Evolutionary conservation across 176 grass and related monocot species (phyloP), one percentile per base, ranked within the genome.

Genomic region (Tillandsia leiboldiana): DNA sequence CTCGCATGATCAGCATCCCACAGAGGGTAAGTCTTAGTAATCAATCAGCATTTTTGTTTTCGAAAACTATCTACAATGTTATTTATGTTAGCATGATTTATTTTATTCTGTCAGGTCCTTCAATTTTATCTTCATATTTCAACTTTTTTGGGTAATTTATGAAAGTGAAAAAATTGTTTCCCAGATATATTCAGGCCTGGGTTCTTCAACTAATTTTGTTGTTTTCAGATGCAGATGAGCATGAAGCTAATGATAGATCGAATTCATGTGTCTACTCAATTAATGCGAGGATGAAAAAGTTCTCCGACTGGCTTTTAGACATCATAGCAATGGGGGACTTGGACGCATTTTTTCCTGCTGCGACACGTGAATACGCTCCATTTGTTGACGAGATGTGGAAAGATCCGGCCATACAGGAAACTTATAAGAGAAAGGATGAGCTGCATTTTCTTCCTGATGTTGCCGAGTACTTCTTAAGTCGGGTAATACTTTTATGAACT

Each of bases 261-360:
- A 79, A 70, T 77, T 64, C 70, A 26, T 90, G 83, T 68, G 63
- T 92, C 48, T 97, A 97, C 79, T 86, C 93, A 1, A 97, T 97
- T 65, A 97, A 87, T 83, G 79, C 86, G 64, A 91, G 54, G 71
- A 72, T 97, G 48, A 97, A 92, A 73, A 87, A 90, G 68, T 97
- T 97, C 72, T 92, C 93, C 26, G 86, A 97, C 33, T 92, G 89
- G 93, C 80, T 97, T 78, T 77, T 97, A 73, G 93, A 92, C 62
- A 97, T 97, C 51, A 89, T 97, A 69, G 93, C 93, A 76, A 97
- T 74, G 84, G 93, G 93, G 22, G 86, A 97, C 69, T 68, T 97
- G 65, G 93, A 97, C 67, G 84, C 93, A 48, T 92, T 92, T 73
- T 97, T 97, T 65, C 93, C 93, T 71, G 93, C 93, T 23, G 89